These are phyloP conservation scores for Dryas integrifolia DNA, from an alignment of 331 rosid species.

Conservation along the genomic window DNA sequence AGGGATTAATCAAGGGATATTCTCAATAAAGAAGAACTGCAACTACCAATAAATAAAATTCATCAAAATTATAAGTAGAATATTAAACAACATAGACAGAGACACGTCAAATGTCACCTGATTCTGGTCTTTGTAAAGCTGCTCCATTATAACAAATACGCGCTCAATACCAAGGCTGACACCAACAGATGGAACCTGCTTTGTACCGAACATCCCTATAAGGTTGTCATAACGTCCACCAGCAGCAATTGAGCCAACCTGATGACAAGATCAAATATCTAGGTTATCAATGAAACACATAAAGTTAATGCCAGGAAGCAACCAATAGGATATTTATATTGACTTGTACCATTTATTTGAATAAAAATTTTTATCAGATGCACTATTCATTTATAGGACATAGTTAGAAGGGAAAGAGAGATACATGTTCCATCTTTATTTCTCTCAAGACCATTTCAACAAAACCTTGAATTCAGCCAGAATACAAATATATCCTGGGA, in stretches of 20 bases:
- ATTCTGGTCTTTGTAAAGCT: slow-evolving; percentile 56
- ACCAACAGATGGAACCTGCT: slow-evolving; percentile 86
- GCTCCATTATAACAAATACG: slow-evolving; percentile 85
- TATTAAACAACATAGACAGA: slow-evolving; percentile 1
- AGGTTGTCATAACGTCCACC: slow-evolving; percentile 95
- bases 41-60: background rate
- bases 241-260: slow-evolving; percentile 94
- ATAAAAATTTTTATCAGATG: background rate
- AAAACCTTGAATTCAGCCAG: background rate
- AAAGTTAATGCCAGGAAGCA: background rate
- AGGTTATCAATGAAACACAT: background rate
- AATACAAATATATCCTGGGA: background rate
- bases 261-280: slow-evolving; percentile 18
- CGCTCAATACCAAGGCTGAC: slow-evolving; percentile 95
- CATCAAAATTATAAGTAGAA: slow-evolving; percentile 1
- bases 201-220: slow-evolving; percentile 86
- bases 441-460: background rate
- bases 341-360: slow-evolving; percentile 1
- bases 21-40: background rate
- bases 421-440: background rate
- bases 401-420: background rate
- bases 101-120: slow-evolving; percentile 48
- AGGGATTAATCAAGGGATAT: background rate
- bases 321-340: background rate
- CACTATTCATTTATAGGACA: background rate